These are phyloP conservation scores for Claviceps capensis DNA, from an alignment of 2,329 filamentous ascomycete species.

Conservation along the genomic window DNA sequence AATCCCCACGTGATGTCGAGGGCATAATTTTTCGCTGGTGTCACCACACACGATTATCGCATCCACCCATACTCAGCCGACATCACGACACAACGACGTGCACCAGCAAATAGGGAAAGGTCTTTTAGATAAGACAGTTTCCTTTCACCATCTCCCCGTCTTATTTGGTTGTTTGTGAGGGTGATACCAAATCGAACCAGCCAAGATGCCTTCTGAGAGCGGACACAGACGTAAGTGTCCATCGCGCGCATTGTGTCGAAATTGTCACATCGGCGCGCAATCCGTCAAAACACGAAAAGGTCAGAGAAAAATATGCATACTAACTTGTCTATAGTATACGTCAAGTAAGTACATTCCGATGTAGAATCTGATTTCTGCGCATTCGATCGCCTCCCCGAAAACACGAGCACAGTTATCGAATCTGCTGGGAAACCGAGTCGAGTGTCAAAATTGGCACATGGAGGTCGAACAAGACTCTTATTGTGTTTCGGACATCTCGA, in stretches of 20 bases:
- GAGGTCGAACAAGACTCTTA: not conserved
- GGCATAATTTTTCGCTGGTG: conserved; percentile 22
- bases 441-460: not conserved
- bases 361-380: not conserved
- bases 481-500: not conserved
- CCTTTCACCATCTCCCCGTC: conserved; percentile 24
- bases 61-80: conserved; percentile 20
- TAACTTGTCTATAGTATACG: conserved; percentile 51
- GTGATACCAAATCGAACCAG: conserved; percentile 30
- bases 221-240: conserved; percentile 71
- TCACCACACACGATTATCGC: conserved; percentile 22
- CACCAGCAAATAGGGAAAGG: conserved; percentile 27
- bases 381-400: not conserved
- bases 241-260: not conserved
- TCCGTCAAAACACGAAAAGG: conserved; percentile 20
- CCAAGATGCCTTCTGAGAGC: conserved; percentile 79
- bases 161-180: conserved; percentile 33
- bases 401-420: not conserved
- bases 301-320: not conserved
- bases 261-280: not conserved
- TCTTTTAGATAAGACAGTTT: conserved; percentile 33
- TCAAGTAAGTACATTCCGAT: conserved; percentile 55
- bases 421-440: not conserved
- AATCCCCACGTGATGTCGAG: conserved; percentile 21
- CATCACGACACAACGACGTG: conserved; percentile 25